phyloP scores from a whole-genome alignment of 1,284 basidiomycete species.

The Rhodotorula sp. region DNA sequence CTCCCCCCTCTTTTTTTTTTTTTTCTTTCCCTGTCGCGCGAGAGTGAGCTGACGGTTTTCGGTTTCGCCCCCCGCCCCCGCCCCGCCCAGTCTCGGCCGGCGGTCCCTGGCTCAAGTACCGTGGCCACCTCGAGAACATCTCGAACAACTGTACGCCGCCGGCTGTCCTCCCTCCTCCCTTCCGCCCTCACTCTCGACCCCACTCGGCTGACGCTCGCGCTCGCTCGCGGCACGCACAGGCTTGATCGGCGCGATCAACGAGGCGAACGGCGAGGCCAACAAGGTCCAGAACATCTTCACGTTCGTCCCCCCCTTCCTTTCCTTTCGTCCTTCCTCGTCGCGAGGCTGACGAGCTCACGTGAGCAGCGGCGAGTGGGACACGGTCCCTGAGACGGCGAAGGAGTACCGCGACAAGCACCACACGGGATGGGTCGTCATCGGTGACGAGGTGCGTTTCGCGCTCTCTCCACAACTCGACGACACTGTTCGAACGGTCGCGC shows the following conservation, averaged over 20 bases:
- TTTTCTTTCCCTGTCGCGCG: no score
- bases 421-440: slow-evolving; percentile 86
- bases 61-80: no score
- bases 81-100: slow-evolving; percentile 82
- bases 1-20: slow-evolving; percentile 47
- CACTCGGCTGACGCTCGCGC: background rate
- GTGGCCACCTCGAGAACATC: slow-evolving; percentile 60
- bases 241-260: slow-evolving; percentile 79
- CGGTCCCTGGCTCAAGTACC: slow-evolving; percentile 99
- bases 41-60: background rate
- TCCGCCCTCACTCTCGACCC: no score
- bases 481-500: no score
- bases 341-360: slow-evolving; percentile 48
- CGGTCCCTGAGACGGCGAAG: slow-evolving; percentile 79
- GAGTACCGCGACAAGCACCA: slow-evolving; percentile 81
- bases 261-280: slow-evolving; percentile 94
- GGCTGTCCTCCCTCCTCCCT: no score
- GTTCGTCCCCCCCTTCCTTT: background rate
- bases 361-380: slow-evolving; percentile 72
- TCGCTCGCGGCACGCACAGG: no score
- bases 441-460: slow-evolving; percentile 54
- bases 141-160: no score
- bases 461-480: no score
- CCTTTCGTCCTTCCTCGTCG: background rate
- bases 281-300: slow-evolving; percentile 57